Evolutionary conservation across 2,329 filamentous ascomycete species (phyloP).

Genomic region (Escovopsis sp.): DNA sequence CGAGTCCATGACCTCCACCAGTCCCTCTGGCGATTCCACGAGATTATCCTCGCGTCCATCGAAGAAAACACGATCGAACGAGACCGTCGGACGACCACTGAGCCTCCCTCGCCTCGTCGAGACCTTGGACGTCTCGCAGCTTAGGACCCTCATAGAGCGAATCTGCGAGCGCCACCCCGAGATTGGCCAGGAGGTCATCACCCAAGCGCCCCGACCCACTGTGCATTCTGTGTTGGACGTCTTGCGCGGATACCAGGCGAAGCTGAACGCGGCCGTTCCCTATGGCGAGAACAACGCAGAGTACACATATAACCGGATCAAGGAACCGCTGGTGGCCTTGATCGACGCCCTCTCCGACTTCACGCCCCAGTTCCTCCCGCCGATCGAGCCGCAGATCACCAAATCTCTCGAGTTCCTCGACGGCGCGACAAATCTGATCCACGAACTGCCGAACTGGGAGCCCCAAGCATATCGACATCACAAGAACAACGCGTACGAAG

Average conservation of each 20-base stretch:
- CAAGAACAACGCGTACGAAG: conserved; percentile 91
- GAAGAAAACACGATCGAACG: conserved; percentile 48
- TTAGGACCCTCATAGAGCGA: conserved; percentile 73
- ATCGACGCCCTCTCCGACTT: conserved; percentile 87
- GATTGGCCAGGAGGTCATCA: conserved; percentile 70
- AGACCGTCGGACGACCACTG: conserved; percentile 45
- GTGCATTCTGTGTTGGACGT: conserved; percentile 68
- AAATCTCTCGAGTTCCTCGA: conserved; percentile 79
- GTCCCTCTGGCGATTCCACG: conserved; percentile 60
- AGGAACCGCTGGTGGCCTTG: conserved; percentile 61
- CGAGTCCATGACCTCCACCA: conserved; percentile 79
- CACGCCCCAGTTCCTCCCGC: conserved; percentile 87
- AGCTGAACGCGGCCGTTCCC: conserved; percentile 66
- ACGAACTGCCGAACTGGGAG: conserved; percentile 82
- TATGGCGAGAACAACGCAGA: conserved; percentile 76
- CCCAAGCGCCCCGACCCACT: conserved; percentile 73
- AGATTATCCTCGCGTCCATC: conserved; percentile 51
- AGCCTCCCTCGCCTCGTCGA: conserved; percentile 65
- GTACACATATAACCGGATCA: conserved; percentile 89
- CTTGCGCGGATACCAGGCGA: conserved; percentile 64
- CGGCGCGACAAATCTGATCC: conserved; percentile 76
- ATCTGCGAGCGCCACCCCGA: conserved; percentile 83
- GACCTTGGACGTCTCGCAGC: conserved; percentile 72
- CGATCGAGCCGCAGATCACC: conserved; percentile 71
- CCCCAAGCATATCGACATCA: conserved; percentile 77